These are phyloP conservation scores for Penicillium sp. DNA, from an alignment of 2,329 filamentous ascomycete genomes.

Conservation along the genomic window DNA sequence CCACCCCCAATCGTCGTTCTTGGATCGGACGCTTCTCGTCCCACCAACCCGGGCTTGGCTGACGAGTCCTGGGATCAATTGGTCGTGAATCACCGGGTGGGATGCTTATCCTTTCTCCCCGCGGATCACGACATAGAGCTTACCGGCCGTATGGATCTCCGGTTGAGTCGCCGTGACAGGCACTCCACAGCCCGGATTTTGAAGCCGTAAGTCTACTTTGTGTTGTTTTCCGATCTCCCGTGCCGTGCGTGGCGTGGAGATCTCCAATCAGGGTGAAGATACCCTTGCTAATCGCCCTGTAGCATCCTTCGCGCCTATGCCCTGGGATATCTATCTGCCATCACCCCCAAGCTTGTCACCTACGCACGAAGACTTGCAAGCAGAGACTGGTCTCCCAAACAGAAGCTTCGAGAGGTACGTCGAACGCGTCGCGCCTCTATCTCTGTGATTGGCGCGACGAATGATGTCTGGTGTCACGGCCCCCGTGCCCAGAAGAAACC, in stretches of 20 bases:
- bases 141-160: conserved; percentile 28
- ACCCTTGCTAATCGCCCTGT: conserved; percentile 10
- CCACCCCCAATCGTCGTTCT: background rate
- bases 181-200: conserved; percentile 25
- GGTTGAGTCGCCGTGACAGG: conserved; percentile 21
- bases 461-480: conserved; percentile 11
- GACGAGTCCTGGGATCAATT: background rate
- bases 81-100: conserved; percentile 8
- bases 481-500: background rate
- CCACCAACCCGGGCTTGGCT: background rate
- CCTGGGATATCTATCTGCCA: conserved; percentile 49
- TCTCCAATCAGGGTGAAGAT: background rate
- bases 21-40: background rate
- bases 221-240: conserved; percentile 4
- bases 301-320: conserved; percentile 49
- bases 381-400: conserved; percentile 30
- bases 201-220: conserved; percentile 32
- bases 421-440: background rate
- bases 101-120: conserved; percentile 17
- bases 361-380: conserved; percentile 36
- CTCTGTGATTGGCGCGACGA: background rate
- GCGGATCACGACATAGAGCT: conserved; percentile 27
- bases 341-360: conserved; percentile 46
- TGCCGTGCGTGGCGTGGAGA: background rate
- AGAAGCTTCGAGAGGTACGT: conserved; percentile 41